These are phyloP conservation scores for Trametes sp. DNA, from an alignment of 1,284 basidiomycete species.

Conservation along the genomic window DNA sequence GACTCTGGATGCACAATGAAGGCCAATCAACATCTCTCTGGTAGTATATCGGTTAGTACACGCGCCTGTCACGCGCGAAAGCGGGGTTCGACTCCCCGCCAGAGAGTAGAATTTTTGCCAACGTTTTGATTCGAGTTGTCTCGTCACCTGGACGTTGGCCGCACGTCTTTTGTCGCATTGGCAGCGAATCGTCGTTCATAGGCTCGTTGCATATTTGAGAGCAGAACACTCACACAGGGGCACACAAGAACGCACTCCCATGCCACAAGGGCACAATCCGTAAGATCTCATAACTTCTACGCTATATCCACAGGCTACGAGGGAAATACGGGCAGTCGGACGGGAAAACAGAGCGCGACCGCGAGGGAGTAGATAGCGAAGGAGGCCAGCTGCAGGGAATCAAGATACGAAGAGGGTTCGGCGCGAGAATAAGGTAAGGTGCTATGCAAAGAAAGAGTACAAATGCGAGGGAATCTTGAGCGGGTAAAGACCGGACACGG, in stretches of 20 bases:
- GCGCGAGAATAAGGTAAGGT: slow-evolving; percentile 2
- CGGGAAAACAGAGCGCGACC: neutral
- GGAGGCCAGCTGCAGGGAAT: slow-evolving; percentile 9
- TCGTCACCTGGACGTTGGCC: no score
- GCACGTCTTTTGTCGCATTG: no score
- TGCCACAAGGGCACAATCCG: neutral
- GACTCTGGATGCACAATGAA: neutral
- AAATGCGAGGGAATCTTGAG: slow-evolving; percentile 8
- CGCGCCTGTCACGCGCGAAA: slow-evolving; percentile 43
- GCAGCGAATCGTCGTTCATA: no score
- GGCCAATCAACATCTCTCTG: neutral
- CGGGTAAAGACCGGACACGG: slow-evolving; percentile 14
- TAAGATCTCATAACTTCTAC: slow-evolving; percentile 7
- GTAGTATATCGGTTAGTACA: neutral
- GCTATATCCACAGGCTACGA: neutral
- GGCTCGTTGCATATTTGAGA: no score
- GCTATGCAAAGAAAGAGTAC: neutral
- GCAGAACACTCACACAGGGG: no score
- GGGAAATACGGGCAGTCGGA: slow-evolving; percentile 6
- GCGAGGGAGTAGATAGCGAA: neutral
- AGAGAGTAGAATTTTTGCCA: slow-evolving; percentile 42
- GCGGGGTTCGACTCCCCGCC: slow-evolving; percentile 52
- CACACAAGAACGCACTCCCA: no score
- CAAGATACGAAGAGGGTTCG: slow-evolving; percentile 4
- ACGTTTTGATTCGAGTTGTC: no score